These are phyloP conservation scores for Pythium rhizo-oryzae DNA, from an alignment of 352 stramenopile genomes.

Conservation along the genomic window DNA sequence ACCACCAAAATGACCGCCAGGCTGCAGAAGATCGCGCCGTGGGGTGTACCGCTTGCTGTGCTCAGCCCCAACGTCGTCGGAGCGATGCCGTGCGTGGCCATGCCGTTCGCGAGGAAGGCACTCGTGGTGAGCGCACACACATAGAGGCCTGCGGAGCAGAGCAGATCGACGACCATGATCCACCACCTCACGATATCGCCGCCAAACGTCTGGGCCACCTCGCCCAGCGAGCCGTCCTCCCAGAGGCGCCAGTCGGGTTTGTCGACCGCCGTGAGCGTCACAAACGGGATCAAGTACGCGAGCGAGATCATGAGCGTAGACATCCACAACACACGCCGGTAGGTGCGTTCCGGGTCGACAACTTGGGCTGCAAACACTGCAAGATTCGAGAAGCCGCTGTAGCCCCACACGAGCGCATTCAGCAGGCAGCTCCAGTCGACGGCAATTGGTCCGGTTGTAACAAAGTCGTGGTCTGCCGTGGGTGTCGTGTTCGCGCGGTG, in stretches of 20 bases:
- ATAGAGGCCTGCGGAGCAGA: conserved; percentile 50
- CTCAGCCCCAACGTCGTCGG: conserved; percentile 47
- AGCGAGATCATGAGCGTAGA: conserved; percentile 42
- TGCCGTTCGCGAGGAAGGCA: conserved; percentile 57
- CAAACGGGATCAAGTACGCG: conserved; percentile 48
- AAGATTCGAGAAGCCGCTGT: conserved; percentile 59
- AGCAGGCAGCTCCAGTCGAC: conserved; percentile 35
- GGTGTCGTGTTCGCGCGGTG: conserved; percentile 29
- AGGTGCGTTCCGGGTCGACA: conserved; percentile 36
- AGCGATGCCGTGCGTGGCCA: conserved; percentile 53
- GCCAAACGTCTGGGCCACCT: conserved; percentile 41
- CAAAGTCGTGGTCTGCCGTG: conserved; percentile 18
- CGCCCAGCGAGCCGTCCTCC: conserved; percentile 39
- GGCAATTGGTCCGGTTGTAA: conserved; percentile 11
- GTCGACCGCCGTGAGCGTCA: conserved; percentile 37
- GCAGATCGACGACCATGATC: conserved; percentile 36
- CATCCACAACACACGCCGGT: conserved; percentile 46
- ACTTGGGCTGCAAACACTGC: conserved; percentile 55
- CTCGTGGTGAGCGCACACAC: conserved; percentile 48
- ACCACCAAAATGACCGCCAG: conserved; percentile 63
- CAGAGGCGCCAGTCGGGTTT: conserved; percentile 51
- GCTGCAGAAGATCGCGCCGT: conserved; percentile 58
- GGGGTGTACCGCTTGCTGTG: conserved; percentile 23
- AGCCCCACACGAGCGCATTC: conserved; percentile 52
- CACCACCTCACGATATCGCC: conserved; percentile 35